Base-by-base conservation (phyloP, 169 alveolate genomes). In the Plasmodium malariae region DNA sequence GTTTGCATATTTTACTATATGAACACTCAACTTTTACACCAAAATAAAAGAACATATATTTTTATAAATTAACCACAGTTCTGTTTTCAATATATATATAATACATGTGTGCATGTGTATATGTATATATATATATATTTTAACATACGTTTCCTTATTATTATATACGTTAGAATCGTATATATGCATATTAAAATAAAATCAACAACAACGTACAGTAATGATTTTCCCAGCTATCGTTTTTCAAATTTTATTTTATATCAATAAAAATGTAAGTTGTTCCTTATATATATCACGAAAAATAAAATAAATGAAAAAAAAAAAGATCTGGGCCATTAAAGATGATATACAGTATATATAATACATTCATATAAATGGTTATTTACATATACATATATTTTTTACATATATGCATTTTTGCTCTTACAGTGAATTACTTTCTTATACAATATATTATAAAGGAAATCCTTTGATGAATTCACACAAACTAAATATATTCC, bases 1-100 rank as follows among this genome's bases (percentile, higher is more conserved):
- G 94, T 93, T 59, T 94, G 95, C 97, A 95, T 95, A 51, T 48
- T 83, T 57, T 57, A 57, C 21, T 19, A 57, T 36, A 17, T 57
- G 26, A 3, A 55, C n/a, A n/a, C n/a, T n/a, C n/a, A n/a, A n/a
- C n/a, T n/a, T n/a, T n/a, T n/a, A n/a, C n/a, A n/a, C n/a, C n/a
- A n/a, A n/a, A n/a, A n/a, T n/a, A n/a, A n/a, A n/a, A n/a, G 32
- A 21, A 62, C 30, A 62, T 62, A 62, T 62, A 24, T 48, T 30
- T 26, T 28, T 62, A 62, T 28, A 14, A 40, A 40, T 6, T 40
- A 40, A 40, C 51, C n/a, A n/a, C n/a, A n/a, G n/a, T n/a, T n/a
- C n/a, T n/a, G n/a, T n/a, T n/a, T n/a, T n/a, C n/a, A n/a, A n/a
- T n/a, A n/a, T n/a, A n/a, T n/a, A 14, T 17, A 21, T 21, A 21